Evolutionary conservation across 805 yeast genomes (phyloP).

Genomic region (Brettanomyces nanus): DNA sequence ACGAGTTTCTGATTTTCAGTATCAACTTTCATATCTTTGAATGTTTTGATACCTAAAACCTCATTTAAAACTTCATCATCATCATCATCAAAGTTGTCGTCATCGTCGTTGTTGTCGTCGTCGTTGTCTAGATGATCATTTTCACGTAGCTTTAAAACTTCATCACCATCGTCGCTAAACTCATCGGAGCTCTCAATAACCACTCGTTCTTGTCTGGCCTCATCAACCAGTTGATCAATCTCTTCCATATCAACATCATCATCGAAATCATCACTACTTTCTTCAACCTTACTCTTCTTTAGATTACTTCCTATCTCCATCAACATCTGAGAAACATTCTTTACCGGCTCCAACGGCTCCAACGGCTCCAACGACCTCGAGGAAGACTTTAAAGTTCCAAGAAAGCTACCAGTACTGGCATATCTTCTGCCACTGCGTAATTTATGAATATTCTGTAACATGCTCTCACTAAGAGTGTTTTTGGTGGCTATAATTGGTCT

Average conservation of each 20-base stretch:
- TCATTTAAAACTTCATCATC: neutral
- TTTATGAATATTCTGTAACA: constrained; percentile 30
- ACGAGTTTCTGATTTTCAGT: constrained; percentile 7
- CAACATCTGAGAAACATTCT: constrained; percentile 20
- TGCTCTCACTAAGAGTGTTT: constrained; percentile 19
- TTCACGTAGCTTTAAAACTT: constrained; percentile 9
- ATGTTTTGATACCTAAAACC: constrained; percentile 3
- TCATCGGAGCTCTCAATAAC: constrained; percentile 8
- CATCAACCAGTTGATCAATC: constrained; percentile 14
- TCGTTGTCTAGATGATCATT: neutral
- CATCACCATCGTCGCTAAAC: constrained; percentile 24
- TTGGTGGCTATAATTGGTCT: constrained; percentile 20
- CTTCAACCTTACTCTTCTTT: constrained; percentile 3
- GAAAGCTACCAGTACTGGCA: neutral
- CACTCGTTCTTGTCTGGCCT: constrained; percentile 5
- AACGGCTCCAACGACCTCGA: neutral
- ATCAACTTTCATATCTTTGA: constrained; percentile 17
- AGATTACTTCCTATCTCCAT: constrained; percentile 17
- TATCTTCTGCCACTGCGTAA: constrained; percentile 24
- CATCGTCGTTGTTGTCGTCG: constrained; percentile 2
- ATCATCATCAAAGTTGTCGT: neutral
- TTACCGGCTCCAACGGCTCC: constrained; percentile 2
- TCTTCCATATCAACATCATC: constrained; percentile 25
- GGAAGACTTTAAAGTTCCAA: neutral
- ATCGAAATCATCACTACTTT: neutral